Evolutionary conservation across 2,329 filamentous ascomycete species (phyloP).

Genomic region (Penicillium thymicola): DNA sequence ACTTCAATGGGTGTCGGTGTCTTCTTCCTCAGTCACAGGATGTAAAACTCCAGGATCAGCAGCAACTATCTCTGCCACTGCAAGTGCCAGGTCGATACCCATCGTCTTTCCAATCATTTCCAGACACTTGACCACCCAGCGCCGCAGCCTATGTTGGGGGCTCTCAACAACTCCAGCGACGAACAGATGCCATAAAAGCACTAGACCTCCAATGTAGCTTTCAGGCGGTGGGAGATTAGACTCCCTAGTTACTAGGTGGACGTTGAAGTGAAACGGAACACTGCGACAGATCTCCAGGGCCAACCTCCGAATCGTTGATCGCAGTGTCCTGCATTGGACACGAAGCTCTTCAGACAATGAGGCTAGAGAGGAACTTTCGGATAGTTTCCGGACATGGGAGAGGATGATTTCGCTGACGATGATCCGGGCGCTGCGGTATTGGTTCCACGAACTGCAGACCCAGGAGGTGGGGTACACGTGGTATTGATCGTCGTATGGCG

Average conservation of each 20-base stretch:
- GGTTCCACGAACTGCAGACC: slow-evolving; percentile 56
- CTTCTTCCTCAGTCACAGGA: slow-evolving; percentile 18
- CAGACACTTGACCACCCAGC: slow-evolving; percentile 34
- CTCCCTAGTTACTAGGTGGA: slow-evolving; percentile 13
- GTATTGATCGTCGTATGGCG: slow-evolving; percentile 50
- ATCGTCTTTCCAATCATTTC: slow-evolving; percentile 34
- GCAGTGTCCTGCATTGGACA: slow-evolving; percentile 30
- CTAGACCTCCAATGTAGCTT: slow-evolving; percentile 32
- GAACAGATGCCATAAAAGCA: slow-evolving; percentile 40
- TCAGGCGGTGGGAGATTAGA: slow-evolving; percentile 22
- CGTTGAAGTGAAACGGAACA: slow-evolving; percentile 36
- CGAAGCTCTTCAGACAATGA: slow-evolving; percentile 30
- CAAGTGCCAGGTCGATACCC: slow-evolving; percentile 40
- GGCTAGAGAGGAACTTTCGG: slow-evolving; percentile 17
- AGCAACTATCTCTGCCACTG: slow-evolving; percentile 33
- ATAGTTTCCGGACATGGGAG: slow-evolving; percentile 27
- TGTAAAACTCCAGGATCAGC: slow-evolving; percentile 27
- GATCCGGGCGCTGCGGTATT: slow-evolving; percentile 59
- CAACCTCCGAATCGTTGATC: slow-evolving; percentile 27
- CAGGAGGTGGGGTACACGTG: slow-evolving; percentile 56
- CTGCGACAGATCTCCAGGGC: slow-evolving; percentile 38
- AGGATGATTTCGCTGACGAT: slow-evolving; percentile 51
- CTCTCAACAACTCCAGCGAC: slow-evolving; percentile 35
- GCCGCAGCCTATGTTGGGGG: slow-evolving; percentile 24
- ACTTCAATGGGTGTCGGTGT: slow-evolving; percentile 15